These are phyloP conservation scores for Moricandia arvensis DNA, from an alignment of 345 rosid genomes.

Conservation along the genomic window DNA sequence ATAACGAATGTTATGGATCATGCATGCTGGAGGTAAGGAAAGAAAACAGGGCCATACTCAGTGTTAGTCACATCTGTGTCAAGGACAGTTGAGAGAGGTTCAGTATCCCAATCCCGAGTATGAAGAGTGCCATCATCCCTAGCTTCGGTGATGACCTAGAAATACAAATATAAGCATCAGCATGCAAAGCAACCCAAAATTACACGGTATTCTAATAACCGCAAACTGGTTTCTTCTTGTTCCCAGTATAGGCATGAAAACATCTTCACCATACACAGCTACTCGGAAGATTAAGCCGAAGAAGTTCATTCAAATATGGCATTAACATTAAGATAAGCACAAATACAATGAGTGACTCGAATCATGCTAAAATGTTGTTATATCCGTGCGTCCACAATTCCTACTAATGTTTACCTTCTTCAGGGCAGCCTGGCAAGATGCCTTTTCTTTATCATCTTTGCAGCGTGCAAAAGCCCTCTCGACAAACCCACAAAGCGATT, in stretches of 20 bases:
- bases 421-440: constrained; percentile 69
- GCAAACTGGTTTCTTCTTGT: constrained; percentile 3
- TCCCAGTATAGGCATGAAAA: no score
- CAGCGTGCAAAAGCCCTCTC: constrained; percentile 88
- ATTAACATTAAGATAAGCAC: background rate
- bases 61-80: constrained; percentile 39
- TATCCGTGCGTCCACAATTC: background rate
- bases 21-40: background rate
- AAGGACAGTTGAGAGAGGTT: constrained; percentile 72
- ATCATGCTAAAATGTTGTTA: constrained; percentile 13
- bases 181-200: constrained; percentile 5
- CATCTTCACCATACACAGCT: constrained; percentile 14
- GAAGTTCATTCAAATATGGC: constrained; percentile 11
- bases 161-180: constrained; percentile 18
- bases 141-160: constrained; percentile 73
- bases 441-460: constrained; percentile 67
- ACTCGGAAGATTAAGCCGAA: constrained; percentile 1
- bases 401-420: constrained; percentile 54
- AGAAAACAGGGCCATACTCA: constrained; percentile 52
- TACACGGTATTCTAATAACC: background rate
- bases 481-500: constrained; percentile 75
- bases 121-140: constrained; percentile 63
- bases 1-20: constrained; percentile 10
- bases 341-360: background rate
- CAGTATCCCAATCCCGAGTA: constrained; percentile 79